These are phyloP conservation scores for Coemansia sp. DNA, from an alignment of 192 early-diverging fungal species.

Conservation along the genomic window DNA sequence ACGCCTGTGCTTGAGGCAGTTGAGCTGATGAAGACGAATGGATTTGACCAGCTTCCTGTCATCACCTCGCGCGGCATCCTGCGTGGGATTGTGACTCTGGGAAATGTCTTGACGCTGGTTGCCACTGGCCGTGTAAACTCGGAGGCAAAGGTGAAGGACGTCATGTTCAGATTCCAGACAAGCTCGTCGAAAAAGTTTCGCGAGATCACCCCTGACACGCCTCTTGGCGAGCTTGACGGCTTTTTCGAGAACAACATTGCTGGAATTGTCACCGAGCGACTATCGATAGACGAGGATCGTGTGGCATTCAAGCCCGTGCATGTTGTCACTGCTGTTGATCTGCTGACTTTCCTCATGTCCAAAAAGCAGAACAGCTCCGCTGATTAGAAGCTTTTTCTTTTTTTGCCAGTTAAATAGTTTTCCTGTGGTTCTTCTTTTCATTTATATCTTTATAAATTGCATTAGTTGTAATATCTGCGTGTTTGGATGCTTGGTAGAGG, in stretches of 20 bases:
- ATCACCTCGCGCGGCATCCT: conserved; percentile 65
- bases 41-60: conserved; percentile 96
- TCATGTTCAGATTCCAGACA: conserved; percentile 81
- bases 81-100: conserved; percentile 86
- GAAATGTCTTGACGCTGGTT: conserved; percentile 82
- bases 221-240: conserved; percentile 73
- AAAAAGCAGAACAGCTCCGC: conserved; percentile 22
- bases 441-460: conserved; percentile 2
- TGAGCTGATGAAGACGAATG: conserved; percentile 81
- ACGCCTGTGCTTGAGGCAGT: conserved; percentile 80
- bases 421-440: neutral
- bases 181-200: conserved; percentile 69
- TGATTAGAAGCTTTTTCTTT: neutral
- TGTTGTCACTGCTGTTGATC: conserved; percentile 95
- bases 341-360: conserved; percentile 79
- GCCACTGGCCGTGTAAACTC: conserved; percentile 67
- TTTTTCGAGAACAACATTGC: conserved; percentile 94
- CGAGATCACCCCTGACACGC: conserved; percentile 86
- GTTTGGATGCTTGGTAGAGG: neutral
- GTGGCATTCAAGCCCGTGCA: conserved; percentile 65
- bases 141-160: conserved; percentile 64
- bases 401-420: neutral
- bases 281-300: conserved; percentile 56
- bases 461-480: neutral
- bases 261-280: conserved; percentile 85